These are phyloP conservation scores for Pseudogymnoascus destructans DNA, from an alignment of 2,329 filamentous ascomycete species.

Conservation along the genomic window DNA sequence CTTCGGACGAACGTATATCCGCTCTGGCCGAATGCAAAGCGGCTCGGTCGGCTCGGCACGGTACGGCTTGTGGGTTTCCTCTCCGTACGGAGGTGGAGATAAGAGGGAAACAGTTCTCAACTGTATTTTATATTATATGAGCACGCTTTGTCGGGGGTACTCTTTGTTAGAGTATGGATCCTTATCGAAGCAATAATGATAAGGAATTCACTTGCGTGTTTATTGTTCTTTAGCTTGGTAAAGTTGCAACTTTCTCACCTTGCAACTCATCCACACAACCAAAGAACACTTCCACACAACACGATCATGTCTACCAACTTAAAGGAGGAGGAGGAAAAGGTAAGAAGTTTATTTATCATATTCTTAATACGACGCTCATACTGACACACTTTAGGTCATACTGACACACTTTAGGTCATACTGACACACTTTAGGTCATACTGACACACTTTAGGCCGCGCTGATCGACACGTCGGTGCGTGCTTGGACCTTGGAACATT, in stretches of 20 bases:
- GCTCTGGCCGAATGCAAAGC: background rate
- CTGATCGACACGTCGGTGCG: too few species aligned
- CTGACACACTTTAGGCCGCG: too few species aligned
- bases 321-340: background rate
- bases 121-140: background rate
- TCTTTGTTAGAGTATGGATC: background rate
- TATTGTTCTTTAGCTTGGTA: background rate
- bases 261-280: background rate
- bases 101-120: background rate
- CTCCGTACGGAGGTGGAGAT: background rate
- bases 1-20: background rate
- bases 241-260: background rate
- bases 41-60: background rate
- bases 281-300: background rate
- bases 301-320: background rate
- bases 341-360: background rate
- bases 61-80: background rate
- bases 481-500: too few species aligned
- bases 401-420: too few species aligned
- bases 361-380: background rate
- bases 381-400: background rate
- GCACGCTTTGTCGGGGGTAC: background rate
- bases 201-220: background rate
- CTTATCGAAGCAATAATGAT: background rate
- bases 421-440: too few species aligned